Percentiles rank a stretch among this genome's conserved stretches.
Evolutionary conservation across 1,284 basidiomycete species (phyloP).

Genomic region (Pseudozyma tsukubaensis): DNA sequence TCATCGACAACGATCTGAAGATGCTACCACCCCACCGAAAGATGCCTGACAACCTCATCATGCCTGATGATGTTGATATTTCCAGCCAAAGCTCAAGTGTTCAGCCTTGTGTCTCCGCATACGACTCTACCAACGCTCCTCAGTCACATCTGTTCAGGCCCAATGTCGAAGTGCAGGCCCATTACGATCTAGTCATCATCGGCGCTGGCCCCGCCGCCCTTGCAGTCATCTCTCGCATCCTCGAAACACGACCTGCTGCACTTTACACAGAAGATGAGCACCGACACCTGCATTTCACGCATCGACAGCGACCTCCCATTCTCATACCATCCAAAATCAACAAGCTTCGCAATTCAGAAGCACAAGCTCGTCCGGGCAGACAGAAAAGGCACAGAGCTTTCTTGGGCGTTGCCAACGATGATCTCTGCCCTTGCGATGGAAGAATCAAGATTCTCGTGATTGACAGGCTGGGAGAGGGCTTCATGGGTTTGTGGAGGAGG

Average conservation of each 20-base stretch:
- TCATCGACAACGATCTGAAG: neutral
- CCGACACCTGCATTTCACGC: conserved; percentile 60
- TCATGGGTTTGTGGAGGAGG: conserved; percentile 54
- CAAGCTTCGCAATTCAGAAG: conserved; percentile 9
- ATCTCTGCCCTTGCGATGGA: conserved; percentile 34
- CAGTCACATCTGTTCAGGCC: conserved; percentile 9
- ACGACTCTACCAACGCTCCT: neutral
- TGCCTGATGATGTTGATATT: conserved; percentile 19
- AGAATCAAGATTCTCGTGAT: conserved; percentile 57
- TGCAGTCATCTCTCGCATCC: conserved; percentile 54
- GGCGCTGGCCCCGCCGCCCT: conserved; percentile 60
- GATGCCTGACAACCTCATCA: conserved; percentile 26
- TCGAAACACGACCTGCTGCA: conserved; percentile 60
- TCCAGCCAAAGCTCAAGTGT: neutral
- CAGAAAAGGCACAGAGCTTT: conserved; percentile 6
- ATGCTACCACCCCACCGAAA: conserved; percentile 42
- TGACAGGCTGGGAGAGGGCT: conserved; percentile 58
- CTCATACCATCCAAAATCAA: conserved; percentile 21
- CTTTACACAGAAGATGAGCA: conserved; percentile 66
- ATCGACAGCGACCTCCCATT: conserved; percentile 23
- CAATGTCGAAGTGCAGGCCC: conserved; percentile 16
- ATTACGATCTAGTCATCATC: conserved; percentile 63
- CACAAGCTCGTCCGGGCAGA: conserved; percentile 3
- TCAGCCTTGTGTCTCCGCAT: conserved; percentile 3
- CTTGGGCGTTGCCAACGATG: conserved; percentile 4